Percentiles rank a stretch among this genome's conserved stretches.
Conservation (phyloP, 1,284 basidiomycete genomes). For the Irpex sp. region DNA sequence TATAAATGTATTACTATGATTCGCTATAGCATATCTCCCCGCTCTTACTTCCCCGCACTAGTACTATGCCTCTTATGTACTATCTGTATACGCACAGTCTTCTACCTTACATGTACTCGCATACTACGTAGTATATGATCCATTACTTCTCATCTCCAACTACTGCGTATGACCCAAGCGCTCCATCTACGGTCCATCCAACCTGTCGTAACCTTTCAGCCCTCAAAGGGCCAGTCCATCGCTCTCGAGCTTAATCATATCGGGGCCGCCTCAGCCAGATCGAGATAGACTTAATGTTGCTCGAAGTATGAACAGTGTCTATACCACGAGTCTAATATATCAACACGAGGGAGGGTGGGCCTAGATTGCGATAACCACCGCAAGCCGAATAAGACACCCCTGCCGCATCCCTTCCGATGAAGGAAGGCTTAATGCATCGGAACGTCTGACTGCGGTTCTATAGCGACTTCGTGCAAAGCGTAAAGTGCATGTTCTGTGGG, state of each 20-base stretch:
- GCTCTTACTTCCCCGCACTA: not conserved
- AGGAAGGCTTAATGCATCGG: not conserved
- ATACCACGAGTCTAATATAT: slow-evolving; percentile 1
- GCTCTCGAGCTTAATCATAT: not conserved
- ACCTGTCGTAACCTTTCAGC: not conserved
- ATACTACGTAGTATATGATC: not conserved
- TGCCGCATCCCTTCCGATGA: not conserved
- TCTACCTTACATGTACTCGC: not conserved
- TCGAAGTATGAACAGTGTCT: not conserved
- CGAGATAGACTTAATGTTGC: not conserved
- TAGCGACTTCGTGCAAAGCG: slow-evolving; percentile 3
- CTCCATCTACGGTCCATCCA: not conserved
- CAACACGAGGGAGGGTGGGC: not conserved
- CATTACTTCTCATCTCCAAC: not conserved
- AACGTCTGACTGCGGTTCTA: not conserved
- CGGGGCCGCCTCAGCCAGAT: not conserved
- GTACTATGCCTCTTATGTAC: not conserved
- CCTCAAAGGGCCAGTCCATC: not conserved
- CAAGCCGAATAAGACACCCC: not conserved
- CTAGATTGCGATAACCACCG: slow-evolving; percentile 2
- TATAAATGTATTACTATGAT: not conserved
- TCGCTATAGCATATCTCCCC: not conserved
- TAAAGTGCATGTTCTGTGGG: slow-evolving; percentile 1
- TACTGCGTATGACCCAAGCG: not conserved
- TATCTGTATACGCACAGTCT: not conserved